These are phyloP conservation scores for Kuraishia floccosa DNA, from an alignment of 805 yeast species.

Conservation along the genomic window DNA sequence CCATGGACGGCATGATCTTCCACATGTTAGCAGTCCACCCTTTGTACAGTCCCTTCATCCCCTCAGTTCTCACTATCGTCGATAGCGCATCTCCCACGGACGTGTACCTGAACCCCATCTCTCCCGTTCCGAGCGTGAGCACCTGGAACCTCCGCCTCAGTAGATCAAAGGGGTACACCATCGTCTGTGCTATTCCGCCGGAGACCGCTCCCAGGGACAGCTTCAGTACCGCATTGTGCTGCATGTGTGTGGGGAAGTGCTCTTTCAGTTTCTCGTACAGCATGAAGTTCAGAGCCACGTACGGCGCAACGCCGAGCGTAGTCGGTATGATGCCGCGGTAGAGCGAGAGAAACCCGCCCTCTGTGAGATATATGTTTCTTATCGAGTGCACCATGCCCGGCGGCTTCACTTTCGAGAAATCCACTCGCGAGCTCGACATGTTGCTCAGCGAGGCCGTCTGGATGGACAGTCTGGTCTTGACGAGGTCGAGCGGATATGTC, in stretches of 20 bases:
- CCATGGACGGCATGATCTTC: constrained; percentile 93
- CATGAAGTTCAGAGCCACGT: constrained; percentile 87
- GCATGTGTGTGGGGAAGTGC: constrained; percentile 19
- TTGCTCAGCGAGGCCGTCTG: constrained; percentile 66
- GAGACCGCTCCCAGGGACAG: constrained; percentile 73
- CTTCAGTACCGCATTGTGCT: constrained; percentile 34
- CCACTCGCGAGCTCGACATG: constrained; percentile 27
- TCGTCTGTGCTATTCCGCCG: constrained; percentile 83
- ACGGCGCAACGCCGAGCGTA: constrained; percentile 89
- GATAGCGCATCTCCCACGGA: constrained; percentile 65
- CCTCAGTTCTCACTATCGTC: constrained; percentile 64
- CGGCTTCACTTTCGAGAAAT: constrained; percentile 25
- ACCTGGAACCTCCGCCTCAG: constrained; percentile 88
- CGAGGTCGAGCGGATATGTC: constrained; percentile 88
- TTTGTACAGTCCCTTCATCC: constrained; percentile 58
- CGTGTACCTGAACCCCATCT: constrained; percentile 74
- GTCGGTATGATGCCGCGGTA: constrained; percentile 90
- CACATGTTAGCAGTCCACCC: constrained; percentile 73
- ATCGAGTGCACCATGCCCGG: constrained; percentile 63
- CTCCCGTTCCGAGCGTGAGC: constrained; percentile 65
- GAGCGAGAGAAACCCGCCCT: constrained; percentile 73
- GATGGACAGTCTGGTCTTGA: constrained; percentile 79
- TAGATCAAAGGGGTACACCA: constrained; percentile 87
- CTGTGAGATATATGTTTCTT: constrained; percentile 48
- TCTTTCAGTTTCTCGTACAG: constrained; percentile 78